These are phyloP conservation scores for Neofusicoccum sp. DNA, from an alignment of 2,329 filamentous ascomycete species.

Conservation along the genomic window DNA sequence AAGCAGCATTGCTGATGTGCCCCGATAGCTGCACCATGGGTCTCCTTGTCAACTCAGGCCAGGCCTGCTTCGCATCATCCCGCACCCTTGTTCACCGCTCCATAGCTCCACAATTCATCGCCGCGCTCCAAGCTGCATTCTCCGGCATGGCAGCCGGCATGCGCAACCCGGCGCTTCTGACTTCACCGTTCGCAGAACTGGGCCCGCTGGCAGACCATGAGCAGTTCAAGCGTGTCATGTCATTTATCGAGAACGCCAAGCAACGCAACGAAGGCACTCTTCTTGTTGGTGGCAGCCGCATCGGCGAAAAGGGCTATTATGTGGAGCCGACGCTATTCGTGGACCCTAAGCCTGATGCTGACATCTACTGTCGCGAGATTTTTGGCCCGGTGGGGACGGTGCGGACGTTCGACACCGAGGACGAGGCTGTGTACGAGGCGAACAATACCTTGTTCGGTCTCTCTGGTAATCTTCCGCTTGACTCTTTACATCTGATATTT, in stretches of 20 bases:
- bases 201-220: slow-evolving; percentile 31
- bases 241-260: slow-evolving; percentile 42
- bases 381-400: slow-evolving; percentile 43
- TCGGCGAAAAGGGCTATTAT: slow-evolving; percentile 39
- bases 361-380: slow-evolving; percentile 39
- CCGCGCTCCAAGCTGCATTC: slow-evolving; percentile 31
- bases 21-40: background rate
- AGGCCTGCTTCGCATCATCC: slow-evolving; percentile 62
- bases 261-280: slow-evolving; percentile 37
- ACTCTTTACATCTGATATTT: too few species aligned
- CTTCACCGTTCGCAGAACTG: slow-evolving; percentile 20
- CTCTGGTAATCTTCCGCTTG: slow-evolving; percentile 23
- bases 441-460: slow-evolving; percentile 44
- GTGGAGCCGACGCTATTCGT: slow-evolving; percentile 52
- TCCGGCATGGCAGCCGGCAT: slow-evolving; percentile 26
- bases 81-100: slow-evolving; percentile 59
- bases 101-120: slow-evolving; percentile 65
- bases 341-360: slow-evolving; percentile 44
- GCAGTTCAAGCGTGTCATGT: slow-evolving; percentile 29
- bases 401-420: slow-evolving; percentile 38
- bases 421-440: slow-evolving; percentile 37
- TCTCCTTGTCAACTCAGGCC: slow-evolving; percentile 54
- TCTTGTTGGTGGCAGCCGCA: slow-evolving; percentile 32
- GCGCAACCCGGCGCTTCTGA: slow-evolving; percentile 20
- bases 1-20: slow-evolving; percentile 25